Base-by-base conservation (phyloP, 2,329 filamentous ascomycete species). In the Scedosporium boydii region DNA sequence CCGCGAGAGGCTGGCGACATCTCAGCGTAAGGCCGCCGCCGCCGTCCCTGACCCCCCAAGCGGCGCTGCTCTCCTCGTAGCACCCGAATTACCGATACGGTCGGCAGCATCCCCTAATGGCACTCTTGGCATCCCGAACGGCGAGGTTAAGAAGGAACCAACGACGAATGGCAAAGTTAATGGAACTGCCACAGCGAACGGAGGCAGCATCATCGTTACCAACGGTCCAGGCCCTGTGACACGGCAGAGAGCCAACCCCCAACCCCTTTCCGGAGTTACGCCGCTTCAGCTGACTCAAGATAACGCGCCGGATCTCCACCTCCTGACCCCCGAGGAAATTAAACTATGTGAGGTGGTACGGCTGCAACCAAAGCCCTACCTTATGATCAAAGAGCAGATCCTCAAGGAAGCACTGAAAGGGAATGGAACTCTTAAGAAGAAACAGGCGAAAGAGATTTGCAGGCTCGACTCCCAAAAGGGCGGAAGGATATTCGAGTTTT, bases 351-450 rank as follows among this genome's bases (percentile, higher is more conserved):
- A 90, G 68, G 82, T 89, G 48, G 82, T 96, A 14, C 85, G 92
- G 51, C 77, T 99, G 60, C 89, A 95, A 74, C 95, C 95, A 0
- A 99, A 99, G 77, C 91, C 95, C 1, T 99, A 97, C 73, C 76
- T 97, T 4, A 91, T 91, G 70, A 91, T 98, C 75, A 99, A 99
- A 75, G 92, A 97, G 73, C 87, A 90, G 65, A 80, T 98, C n/a
- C 76, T 98, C 60, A 90, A 91, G 69, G 93, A 98, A 72, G 91
- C 93, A 0, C 84, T 96, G 72, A 95, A 93, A 76, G 87, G 87
- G 63, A 93, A 95, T 63, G 95, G 95, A 1, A 84, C 82, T 12
- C 77, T 99, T 6, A 98, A 96, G 80, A 96, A 95, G 82, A 98
- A 97, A 76, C 88, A 93, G 68, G 92, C 92, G 2, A 90, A 88